phyloP scores from a whole-genome alignment of 129 eudicot genomes.

The Chrysanthemum seticuspe region DNA sequence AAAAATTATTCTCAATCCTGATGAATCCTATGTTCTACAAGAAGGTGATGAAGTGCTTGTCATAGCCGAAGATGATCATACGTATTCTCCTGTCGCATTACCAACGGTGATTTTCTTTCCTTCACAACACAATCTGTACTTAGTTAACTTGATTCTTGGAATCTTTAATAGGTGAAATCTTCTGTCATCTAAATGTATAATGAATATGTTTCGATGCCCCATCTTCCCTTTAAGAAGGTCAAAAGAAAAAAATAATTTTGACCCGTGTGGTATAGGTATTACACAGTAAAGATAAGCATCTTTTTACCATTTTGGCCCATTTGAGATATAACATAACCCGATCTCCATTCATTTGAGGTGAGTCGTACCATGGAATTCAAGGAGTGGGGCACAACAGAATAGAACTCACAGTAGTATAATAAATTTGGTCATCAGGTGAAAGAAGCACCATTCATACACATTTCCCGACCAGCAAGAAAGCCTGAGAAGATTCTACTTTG shows the following conservation, averaged over 20 bases:
- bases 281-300: not conserved
- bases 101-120: conserved; percentile 70
- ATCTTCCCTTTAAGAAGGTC: not conserved
- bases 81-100: conserved; percentile 68
- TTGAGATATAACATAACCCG: not conserved
- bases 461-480: conserved; percentile 82
- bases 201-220: conserved; percentile 5
- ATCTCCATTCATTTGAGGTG: conserved; percentile 21
- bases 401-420: conserved; percentile 59
- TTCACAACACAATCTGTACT: not conserved
- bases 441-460: conserved; percentile 82
- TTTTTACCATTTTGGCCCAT: not conserved
- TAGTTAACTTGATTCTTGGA: conserved; percentile 25
- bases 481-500: conserved; percentile 97
- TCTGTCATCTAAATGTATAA: not conserved
- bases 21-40: conserved; percentile 76
- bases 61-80: conserved; percentile 86
- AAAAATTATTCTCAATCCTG: conserved; percentile 79
- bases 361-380: conserved; percentile 41
- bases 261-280: not conserved
- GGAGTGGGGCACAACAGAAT: conserved; percentile 45
- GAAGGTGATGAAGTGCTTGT: conserved; percentile 91
- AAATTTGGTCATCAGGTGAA: conserved; percentile 93
- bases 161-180: conserved; percentile 39
- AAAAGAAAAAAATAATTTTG: conserved; percentile 8